These are phyloP conservation scores for Cymodocea nodosa DNA, from an alignment of 116 monocot genomes.

Conservation along the genomic window DNA sequence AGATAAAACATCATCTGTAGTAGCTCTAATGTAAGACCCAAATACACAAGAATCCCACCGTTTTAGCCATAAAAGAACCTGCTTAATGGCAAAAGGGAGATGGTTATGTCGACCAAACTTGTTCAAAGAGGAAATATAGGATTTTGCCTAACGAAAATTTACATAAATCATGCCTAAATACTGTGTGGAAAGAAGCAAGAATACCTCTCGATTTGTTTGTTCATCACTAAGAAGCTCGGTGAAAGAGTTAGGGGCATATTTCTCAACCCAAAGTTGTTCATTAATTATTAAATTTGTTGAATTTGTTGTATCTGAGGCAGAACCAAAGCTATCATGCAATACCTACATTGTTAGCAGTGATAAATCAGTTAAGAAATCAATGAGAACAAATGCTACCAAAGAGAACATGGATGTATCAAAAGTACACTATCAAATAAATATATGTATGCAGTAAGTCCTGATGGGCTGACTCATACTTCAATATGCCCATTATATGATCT, in stretches of 20 bases:
- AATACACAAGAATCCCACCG: slow-evolving; percentile 97
- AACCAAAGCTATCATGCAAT: slow-evolving; percentile 40
- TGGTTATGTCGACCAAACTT: neutral
- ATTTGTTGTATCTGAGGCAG: slow-evolving; percentile 12
- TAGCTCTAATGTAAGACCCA: slow-evolving; percentile 75
- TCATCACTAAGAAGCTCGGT: slow-evolving; percentile 96
- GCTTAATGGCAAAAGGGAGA: neutral
- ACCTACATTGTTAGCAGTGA: slow-evolving; percentile 25
- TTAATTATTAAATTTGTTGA: slow-evolving; percentile 13
- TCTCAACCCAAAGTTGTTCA: slow-evolving; percentile 94
- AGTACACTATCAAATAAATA: too few relatives aligned
- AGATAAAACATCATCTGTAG: slow-evolving; percentile 84
- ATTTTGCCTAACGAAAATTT: too few relatives aligned
- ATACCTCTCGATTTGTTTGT: slow-evolving; percentile 90
- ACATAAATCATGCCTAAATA: neutral
- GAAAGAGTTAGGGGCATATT: slow-evolving; percentile 92
- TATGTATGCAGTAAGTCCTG: too few relatives aligned
- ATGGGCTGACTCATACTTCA: too few relatives aligned
- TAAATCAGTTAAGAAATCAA: too few relatives aligned
- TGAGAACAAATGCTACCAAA: too few relatives aligned
- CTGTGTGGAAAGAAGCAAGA: neutral
- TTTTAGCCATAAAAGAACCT: slow-evolving; percentile 95
- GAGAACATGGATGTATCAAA: too few relatives aligned
- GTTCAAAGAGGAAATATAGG: too few relatives aligned
- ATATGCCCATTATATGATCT: too few relatives aligned